Conservation (phyloP, 176 grass and related monocot species). For the Luzula sylvatica region DNA sequence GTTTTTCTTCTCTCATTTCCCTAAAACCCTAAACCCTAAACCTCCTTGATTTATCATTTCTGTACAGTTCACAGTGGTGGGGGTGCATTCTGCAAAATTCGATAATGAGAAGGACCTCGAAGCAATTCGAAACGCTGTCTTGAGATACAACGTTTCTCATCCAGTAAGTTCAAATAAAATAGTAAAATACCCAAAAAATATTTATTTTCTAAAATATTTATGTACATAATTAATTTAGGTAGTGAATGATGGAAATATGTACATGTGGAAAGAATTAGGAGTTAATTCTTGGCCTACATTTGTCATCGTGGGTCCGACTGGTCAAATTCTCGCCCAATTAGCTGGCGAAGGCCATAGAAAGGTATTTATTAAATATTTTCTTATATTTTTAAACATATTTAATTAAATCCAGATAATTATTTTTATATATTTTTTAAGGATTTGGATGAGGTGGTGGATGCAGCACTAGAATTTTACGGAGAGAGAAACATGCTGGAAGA, state of each 20-base stretch:
- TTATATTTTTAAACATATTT: background rate
- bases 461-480: slow-evolving; percentile 85
- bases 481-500: slow-evolving; percentile 56
- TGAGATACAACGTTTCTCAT: slow-evolving; percentile 72
- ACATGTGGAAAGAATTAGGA: slow-evolving; percentile 85
- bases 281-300: slow-evolving; percentile 95
- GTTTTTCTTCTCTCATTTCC: slow-evolving; percentile 14
- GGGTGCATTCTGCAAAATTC: slow-evolving; percentile 98
- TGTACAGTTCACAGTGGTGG: slow-evolving; percentile 87
- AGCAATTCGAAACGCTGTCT: slow-evolving; percentile 83
- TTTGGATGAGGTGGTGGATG: slow-evolving; percentile 83
- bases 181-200: no score
- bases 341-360: slow-evolving; percentile 87
- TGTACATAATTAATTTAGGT: slow-evolving; percentile 43
- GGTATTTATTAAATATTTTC: slow-evolving; percentile 31
- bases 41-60: slow-evolving; percentile 17
- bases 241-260: slow-evolving; percentile 92
- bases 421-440: slow-evolving; percentile 50
- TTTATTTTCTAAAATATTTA: slow-evolving; percentile 11
- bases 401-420: background rate
- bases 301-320: slow-evolving; percentile 80
- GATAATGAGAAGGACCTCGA: slow-evolving; percentile 97
- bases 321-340: slow-evolving; percentile 78
- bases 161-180: slow-evolving; percentile 45
- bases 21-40: background rate